Percentiles rank a stretch among this genome's conserved stretches.
Evolutionary conservation across 2,329 filamentous ascomycete species (phyloP).

Genomic region (Beauveria rudraprayagi): DNA sequence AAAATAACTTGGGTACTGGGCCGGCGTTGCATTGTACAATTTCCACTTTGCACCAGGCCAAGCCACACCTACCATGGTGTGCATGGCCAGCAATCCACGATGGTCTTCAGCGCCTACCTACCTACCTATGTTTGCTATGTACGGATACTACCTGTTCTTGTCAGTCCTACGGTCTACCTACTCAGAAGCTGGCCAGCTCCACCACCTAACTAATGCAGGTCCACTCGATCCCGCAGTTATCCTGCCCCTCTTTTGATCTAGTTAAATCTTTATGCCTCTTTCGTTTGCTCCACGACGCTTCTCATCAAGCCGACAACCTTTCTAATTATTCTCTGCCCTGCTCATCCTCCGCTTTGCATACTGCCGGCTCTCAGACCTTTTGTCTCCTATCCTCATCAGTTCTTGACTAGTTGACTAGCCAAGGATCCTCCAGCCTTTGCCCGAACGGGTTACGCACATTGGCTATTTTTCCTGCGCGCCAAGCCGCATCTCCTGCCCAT

Average conservation of each 20-base stretch:
- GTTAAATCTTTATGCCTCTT: too few species aligned
- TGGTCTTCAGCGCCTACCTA: too few species aligned
- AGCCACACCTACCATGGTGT: conserved; percentile 1
- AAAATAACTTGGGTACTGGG: neutral
- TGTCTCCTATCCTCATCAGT: neutral
- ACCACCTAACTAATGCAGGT: neutral
- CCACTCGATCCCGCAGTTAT: conserved; percentile 4
- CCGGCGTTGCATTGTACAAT: conserved; percentile 2
- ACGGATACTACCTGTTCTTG: too few species aligned
- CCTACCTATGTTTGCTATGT: too few species aligned
- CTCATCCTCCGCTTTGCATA: neutral
- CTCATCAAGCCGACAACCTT: neutral
- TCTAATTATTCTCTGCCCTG: neutral
- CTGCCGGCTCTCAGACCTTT: neutral
- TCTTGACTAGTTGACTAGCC: neutral
- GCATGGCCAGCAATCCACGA: too few species aligned
- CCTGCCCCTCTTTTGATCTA: neutral
- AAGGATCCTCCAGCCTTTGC: neutral
- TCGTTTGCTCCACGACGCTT: too few species aligned
- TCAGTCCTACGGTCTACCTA: too few species aligned
- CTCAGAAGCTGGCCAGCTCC: neutral
- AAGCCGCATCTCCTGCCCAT: neutral
- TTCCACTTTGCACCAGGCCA: neutral
- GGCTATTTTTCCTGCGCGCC: neutral
- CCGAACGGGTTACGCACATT: neutral